Percentiles rank a stretch among this genome's conserved stretches.
Conservation (phyloP, 2,329 filamentous ascomycete genomes). For the Bipolaris cookei region DNA sequence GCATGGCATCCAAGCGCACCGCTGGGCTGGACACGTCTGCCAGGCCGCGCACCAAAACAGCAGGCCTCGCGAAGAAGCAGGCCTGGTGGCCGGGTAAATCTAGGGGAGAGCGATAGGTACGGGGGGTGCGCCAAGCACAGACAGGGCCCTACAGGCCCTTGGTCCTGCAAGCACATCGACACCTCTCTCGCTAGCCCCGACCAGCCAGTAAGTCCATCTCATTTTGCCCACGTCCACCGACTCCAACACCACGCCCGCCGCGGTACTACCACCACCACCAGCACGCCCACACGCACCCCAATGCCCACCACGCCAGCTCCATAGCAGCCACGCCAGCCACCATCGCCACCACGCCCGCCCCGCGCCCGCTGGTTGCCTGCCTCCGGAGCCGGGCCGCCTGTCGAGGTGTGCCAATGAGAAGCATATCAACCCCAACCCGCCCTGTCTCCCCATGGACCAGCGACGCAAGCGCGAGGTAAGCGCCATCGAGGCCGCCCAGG, state of each 20-base stretch:
- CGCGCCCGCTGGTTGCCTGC: slow-evolving; percentile 16
- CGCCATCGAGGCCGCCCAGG: slow-evolving; percentile 27
- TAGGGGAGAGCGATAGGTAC: neutral
- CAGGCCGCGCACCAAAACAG: neutral
- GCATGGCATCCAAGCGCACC: slow-evolving; percentile 11
- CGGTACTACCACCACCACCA: slow-evolving; percentile 1
- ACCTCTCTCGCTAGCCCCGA: slow-evolving; percentile 8
- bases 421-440: slow-evolving; percentile 7
- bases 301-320: no score
- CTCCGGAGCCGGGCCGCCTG: slow-evolving; percentile 22
- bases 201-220: neutral
- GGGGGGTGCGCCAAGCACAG: slow-evolving; percentile 2
- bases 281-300: no score
- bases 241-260: slow-evolving; percentile 11
- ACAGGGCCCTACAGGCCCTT: neutral
- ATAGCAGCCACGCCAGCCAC: slow-evolving; percentile 9
- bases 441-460: slow-evolving; percentile 34
- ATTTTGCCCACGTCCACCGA: slow-evolving; percentile 19
- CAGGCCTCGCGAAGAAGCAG: neutral
- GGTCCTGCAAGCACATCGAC: slow-evolving; percentile 3
- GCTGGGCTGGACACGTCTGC: neutral
- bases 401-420: slow-evolving; percentile 21
- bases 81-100: slow-evolving; percentile 4
- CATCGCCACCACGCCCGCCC: slow-evolving; percentile 15
- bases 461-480: slow-evolving; percentile 37